Base-by-base conservation (phyloP, 2,329 filamentous ascomycete genomes). In the Thelonectria olida region DNA sequence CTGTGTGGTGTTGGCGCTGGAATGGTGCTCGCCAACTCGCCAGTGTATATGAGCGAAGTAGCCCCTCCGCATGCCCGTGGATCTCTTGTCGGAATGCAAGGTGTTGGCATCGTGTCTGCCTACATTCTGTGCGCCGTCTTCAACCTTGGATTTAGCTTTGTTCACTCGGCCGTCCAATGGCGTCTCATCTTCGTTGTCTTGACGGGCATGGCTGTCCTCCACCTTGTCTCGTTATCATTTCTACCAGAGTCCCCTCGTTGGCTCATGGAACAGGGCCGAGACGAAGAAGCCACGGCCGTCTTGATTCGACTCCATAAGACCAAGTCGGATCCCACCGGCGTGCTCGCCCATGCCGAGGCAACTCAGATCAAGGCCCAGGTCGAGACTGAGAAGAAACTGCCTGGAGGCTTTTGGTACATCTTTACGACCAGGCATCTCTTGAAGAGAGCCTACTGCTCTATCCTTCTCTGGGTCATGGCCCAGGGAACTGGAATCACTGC, bases 241-340 rank as follows among this genome's bases (percentile, higher is more conserved):
- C 25, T 79, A 23, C 78, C 77, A 0, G 77, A 79, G 55, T 77
- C 74, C 27, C 78, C 77, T 0, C 71, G 77, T 12, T 79, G 77
- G 77, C 73, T 79, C 13, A 75, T 76, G 63, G 73, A 74, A 7
- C 73, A 77, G 42, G 75, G 74, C n/a, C 71, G 66, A 2, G 70
- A 75, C 17, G 69, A 72, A 2, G 73, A 73, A 7, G 74, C 77
- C 2, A 61, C 71, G 44, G 58, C 55, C 4, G 51, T 64, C n/a
- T 31, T 67, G 23, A 20, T 54, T 1, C 47, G 38, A 20, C 48
- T 66, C 17, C 65, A 67, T 31, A 54, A 49, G 22, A 61, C 53
- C 41, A 58, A 56, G 25, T 45, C 51, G 1, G 62, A 67, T 27
- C 56, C 58, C 7, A 27, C 61, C n/a, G 63, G 50, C 4, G 12